Conservation (phyloP, 2,329 filamentous ascomycete species). For the Shiraia bambusicola region DNA sequence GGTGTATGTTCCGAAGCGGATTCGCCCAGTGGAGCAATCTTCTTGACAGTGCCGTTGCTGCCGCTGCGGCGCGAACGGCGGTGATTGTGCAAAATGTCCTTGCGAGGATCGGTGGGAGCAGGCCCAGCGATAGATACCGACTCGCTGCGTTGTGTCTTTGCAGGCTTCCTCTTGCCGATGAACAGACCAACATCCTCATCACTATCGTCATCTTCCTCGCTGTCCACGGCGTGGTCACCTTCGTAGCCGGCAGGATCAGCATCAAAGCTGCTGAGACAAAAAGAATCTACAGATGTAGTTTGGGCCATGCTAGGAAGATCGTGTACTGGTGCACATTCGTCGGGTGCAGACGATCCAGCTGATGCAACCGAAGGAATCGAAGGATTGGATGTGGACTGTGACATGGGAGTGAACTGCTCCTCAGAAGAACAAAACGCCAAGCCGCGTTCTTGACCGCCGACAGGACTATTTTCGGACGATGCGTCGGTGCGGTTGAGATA, state of each 20-base stretch:
- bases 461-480: conserved; percentile 47
- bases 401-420: conserved; percentile 51
- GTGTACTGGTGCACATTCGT: conserved; percentile 31
- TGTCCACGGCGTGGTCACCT: conserved; percentile 45
- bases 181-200: conserved; percentile 46
- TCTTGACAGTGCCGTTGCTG: conserved; percentile 54
- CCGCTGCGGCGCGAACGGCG: conserved; percentile 50
- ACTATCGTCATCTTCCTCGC: conserved; percentile 43
- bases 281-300: conserved; percentile 39
- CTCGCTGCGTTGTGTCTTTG: conserved; percentile 35
- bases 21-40: conserved; percentile 39
- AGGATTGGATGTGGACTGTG: conserved; percentile 53
- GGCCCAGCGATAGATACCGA: conserved; percentile 44
- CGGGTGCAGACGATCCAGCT: conserved; percentile 48
- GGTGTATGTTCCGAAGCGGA: conserved; percentile 9
- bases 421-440: conserved; percentile 52
- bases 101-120: conserved; percentile 30
- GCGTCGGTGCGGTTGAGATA: conserved; percentile 32
- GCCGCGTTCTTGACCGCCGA: conserved; percentile 29
- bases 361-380: conserved; percentile 56
- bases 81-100: conserved; percentile 27
- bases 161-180: conserved; percentile 37
- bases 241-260: conserved; percentile 44
- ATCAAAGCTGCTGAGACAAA: conserved; percentile 35
- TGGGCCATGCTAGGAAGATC: conserved; percentile 21